These are phyloP conservation scores for Metrosideros polymorpha DNA, from an alignment of 441 rosid species.

Conservation along the genomic window DNA sequence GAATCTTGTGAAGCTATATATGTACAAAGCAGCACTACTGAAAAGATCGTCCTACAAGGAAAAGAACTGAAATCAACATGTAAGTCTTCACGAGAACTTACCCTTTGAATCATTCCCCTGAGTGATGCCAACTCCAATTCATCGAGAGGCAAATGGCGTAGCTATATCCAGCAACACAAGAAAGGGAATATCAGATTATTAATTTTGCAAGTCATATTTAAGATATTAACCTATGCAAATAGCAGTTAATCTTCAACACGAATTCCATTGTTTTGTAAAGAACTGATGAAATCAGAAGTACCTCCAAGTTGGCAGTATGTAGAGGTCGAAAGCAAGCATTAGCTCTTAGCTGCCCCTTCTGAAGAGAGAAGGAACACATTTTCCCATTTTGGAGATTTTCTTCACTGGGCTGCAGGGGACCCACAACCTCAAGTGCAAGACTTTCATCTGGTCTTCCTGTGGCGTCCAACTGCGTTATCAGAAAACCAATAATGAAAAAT, in stretches of 20 bases:
- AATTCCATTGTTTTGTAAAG: neutral
- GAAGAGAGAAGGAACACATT: slow-evolving; percentile 66
- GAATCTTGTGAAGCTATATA: neutral
- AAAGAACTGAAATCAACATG: neutral
- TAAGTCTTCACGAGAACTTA: slow-evolving; percentile 17
- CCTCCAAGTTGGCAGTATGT: slow-evolving; percentile 93
- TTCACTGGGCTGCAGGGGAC: slow-evolving; percentile 54
- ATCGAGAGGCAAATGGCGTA: slow-evolving; percentile 91
- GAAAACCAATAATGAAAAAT: neutral
- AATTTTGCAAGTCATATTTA: neutral
- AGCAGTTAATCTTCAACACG: neutral
- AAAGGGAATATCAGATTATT: neutral
- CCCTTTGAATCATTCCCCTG: slow-evolving; percentile 85
- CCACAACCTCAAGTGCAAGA: slow-evolving; percentile 68
- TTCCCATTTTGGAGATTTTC: slow-evolving; percentile 67
- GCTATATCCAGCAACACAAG: slow-evolving; percentile 34
- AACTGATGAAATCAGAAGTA: slow-evolving; percentile 18
- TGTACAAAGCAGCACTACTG: neutral
- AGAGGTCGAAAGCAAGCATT: slow-evolving; percentile 63
- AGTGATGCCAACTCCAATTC: slow-evolving; percentile 98
- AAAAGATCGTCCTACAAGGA: neutral
- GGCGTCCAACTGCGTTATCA: slow-evolving; percentile 76
- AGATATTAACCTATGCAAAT: neutral
- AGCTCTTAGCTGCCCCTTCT: slow-evolving; percentile 91
- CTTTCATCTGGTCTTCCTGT: slow-evolving; percentile 93